These are phyloP conservation scores for Tylopilus sp. DNA, from an alignment of 768 basidiomycete genomes.

Conservation along the genomic window DNA sequence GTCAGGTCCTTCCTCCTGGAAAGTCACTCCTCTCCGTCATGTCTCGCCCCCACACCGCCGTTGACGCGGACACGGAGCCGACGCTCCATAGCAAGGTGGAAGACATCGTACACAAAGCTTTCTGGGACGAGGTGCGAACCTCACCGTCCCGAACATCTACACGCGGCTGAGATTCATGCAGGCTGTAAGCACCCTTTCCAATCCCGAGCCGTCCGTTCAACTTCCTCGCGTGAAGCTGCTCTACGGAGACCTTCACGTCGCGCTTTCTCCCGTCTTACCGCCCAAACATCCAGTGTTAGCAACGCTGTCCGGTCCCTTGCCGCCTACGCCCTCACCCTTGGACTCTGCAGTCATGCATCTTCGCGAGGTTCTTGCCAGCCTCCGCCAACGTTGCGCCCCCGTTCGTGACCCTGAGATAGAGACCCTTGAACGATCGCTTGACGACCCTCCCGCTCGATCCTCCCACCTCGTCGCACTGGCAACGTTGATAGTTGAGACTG, in stretches of 20 bases:
- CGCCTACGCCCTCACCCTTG: constrained; percentile 68
- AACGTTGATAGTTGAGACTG: constrained; percentile 43
- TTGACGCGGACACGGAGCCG: constrained; percentile 18
- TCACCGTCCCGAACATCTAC: constrained; percentile 3
- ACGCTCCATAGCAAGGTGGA: constrained; percentile 48
- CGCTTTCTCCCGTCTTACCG: constrained; percentile 58
- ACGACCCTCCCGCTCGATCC: constrained; percentile 27
- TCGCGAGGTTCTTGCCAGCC: constrained; percentile 47
- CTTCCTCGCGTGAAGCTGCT: constrained; percentile 55
- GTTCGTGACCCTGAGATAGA: constrained; percentile 56
- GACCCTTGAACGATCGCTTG: constrained; percentile 35
- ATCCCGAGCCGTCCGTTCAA: constrained; percentile 55
- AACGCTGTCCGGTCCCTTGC: constrained; percentile 53
- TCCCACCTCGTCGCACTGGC: constrained; percentile 38
- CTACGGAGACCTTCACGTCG: constrained; percentile 50
- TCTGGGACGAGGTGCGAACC: constrained; percentile 67
- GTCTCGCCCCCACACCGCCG: constrained; percentile 25
- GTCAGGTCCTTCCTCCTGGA: constrained; percentile 60
- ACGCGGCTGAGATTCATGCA: constrained; percentile 31
- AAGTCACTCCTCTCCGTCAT: constrained; percentile 71
- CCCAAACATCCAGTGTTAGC: constrained; percentile 46
- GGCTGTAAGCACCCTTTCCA: constrained; percentile 56
- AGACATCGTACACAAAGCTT: constrained; percentile 54
- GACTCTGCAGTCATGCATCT: constrained; percentile 53
- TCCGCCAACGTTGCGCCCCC: constrained; percentile 66